Evolutionary conservation across 2,329 filamentous ascomycete genomes (phyloP).

Genomic region (Fusarium tuaranense): DNA sequence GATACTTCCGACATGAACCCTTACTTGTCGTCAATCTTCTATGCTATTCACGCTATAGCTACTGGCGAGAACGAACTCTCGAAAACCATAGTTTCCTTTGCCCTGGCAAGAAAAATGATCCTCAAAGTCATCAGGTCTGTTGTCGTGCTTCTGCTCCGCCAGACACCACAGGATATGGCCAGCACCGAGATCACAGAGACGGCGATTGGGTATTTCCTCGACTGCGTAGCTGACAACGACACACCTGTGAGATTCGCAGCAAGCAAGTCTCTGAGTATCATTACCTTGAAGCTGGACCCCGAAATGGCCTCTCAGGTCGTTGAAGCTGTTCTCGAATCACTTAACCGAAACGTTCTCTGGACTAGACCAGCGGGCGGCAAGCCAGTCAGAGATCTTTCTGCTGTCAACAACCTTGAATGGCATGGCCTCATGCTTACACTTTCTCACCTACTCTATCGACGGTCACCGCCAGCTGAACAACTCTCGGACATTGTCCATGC

Average conservation of each 20-base stretch:
- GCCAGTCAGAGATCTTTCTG: constrained; percentile 71
- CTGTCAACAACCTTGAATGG: constrained; percentile 87
- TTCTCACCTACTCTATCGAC: constrained; percentile 86
- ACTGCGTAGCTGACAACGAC: constrained; percentile 84
- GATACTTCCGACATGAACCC: constrained; percentile 80
- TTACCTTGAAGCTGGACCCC: constrained; percentile 81
- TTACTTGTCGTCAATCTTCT: constrained; percentile 75
- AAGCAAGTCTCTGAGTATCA: constrained; percentile 90
- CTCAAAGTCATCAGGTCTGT: constrained; percentile 88
- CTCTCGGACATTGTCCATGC: constrained; percentile 81
- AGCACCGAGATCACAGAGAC: constrained; percentile 76
- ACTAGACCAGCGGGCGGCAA: constrained; percentile 54
- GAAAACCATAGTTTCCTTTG: constrained; percentile 73
- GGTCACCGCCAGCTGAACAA: constrained; percentile 78
- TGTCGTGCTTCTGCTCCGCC: constrained; percentile 73
- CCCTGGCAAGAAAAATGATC: constrained; percentile 82
- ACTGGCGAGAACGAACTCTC: constrained; percentile 61
- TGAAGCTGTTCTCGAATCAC: constrained; percentile 83
- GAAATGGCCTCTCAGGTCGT: constrained; percentile 90
- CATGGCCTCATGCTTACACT: constrained; percentile 92
- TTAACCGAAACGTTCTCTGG: constrained; percentile 69
- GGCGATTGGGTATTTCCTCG: constrained; percentile 84
- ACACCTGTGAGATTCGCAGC: constrained; percentile 91
- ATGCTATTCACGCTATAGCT: constrained; percentile 70
- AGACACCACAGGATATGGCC: constrained; percentile 54